These are phyloP conservation scores for Rubia tinctorum DNA, from an alignment of 305 asterid genomes.

Conservation along the genomic window DNA sequence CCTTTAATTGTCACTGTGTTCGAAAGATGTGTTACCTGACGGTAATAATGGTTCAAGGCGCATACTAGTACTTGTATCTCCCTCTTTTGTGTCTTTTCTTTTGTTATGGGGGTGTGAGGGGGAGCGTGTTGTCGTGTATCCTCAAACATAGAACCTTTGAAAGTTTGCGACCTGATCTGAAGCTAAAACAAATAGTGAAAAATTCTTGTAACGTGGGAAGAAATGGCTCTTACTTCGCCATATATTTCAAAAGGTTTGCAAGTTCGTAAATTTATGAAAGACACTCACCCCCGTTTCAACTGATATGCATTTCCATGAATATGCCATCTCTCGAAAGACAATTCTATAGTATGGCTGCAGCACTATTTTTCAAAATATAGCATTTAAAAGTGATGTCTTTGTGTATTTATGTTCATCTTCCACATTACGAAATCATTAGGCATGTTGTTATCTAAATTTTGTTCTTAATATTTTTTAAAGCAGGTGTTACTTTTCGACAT, in stretches of 20 bases:
- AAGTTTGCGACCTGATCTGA: not conserved
- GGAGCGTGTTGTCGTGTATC: not conserved
- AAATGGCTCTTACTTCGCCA: not conserved
- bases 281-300: not conserved
- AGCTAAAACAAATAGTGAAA: not conserved
- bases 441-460: too few species aligned
- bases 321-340: not conserved
- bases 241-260: not conserved
- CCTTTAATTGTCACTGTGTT: not conserved
- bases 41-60: not conserved
- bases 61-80: not conserved
- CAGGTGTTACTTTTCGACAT: not conserved
- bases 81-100: not conserved
- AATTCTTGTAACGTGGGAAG: not conserved
- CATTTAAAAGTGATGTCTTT: not conserved
- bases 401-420: not conserved
- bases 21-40: not conserved
- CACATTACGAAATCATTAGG: not conserved
- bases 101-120: not conserved
- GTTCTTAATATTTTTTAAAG: too few species aligned
- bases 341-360: not conserved
- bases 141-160: not conserved
- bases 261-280: not conserved
- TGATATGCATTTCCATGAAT: not conserved
- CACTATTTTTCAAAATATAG: not conserved